A percentile compares a stretch with the other conserved stretches of the same genome.
Evolutionary conservation across 192 early-diverging fungal species (phyloP).

Genomic region (Pilaira anomala): DNA sequence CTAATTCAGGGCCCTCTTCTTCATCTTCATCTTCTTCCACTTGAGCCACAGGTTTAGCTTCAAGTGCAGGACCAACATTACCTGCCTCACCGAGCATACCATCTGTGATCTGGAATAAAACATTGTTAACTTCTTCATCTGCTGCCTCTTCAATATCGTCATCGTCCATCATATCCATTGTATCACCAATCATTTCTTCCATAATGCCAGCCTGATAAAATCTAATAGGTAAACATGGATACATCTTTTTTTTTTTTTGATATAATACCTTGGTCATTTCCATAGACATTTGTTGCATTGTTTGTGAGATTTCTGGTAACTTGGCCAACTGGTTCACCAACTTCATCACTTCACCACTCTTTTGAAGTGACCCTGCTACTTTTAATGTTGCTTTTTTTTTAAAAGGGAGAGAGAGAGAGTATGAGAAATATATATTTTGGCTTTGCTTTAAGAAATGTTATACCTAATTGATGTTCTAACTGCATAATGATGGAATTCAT

Average conservation of each 20-base stretch:
- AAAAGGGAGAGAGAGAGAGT: neutral
- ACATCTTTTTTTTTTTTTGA: neutral
- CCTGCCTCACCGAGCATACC: constrained; percentile 66
- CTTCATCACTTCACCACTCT: constrained; percentile 89
- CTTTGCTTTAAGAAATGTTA: too few species aligned
- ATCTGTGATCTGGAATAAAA: constrained; percentile 86
- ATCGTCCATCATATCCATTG: constrained; percentile 83
- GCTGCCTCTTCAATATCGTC: constrained; percentile 93
- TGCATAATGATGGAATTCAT: constrained; percentile 89
- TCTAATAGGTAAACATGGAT: neutral
- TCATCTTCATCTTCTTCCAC: constrained; percentile 49
- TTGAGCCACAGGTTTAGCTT: constrained; percentile 31
- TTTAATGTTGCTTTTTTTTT: constrained; percentile 71
- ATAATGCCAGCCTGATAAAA: constrained; percentile 83
- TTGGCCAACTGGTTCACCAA: constrained; percentile 84
- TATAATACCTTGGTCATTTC: constrained; percentile 90
- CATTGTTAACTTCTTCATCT: constrained; percentile 88
- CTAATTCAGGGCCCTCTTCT: constrained; percentile 72
- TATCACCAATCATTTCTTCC: constrained; percentile 92
- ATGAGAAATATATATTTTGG: neutral
- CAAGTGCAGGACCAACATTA: constrained; percentile 52
- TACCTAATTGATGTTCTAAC: constrained; percentile 84
- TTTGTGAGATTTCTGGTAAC: constrained; percentile 77
- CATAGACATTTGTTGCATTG: constrained; percentile 89
- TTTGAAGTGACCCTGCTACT: constrained; percentile 82